Percentiles rank a stretch among this genome's conserved stretches.
Evolutionary conservation across 192 early-diverging fungal species (phyloP).

Genomic region (Coemansia sp.): DNA sequence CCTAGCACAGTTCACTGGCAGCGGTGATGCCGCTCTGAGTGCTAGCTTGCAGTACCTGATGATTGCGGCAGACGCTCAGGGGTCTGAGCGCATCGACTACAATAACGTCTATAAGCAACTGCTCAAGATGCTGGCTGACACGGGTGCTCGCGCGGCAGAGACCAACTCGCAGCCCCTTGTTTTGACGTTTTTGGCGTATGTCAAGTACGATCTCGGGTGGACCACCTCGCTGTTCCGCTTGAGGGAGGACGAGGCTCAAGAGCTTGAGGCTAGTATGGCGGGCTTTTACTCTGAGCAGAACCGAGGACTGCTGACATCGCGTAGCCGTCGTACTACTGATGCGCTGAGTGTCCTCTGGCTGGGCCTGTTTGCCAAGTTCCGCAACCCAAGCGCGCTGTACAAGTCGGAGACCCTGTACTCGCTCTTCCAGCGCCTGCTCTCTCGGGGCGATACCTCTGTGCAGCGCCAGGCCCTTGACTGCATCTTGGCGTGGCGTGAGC

Average conservation of each 20-base stretch:
- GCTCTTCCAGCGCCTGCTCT: slow-evolving; percentile 72
- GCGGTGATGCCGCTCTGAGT: background rate
- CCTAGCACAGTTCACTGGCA: background rate
- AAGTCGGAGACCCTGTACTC: slow-evolving; percentile 24
- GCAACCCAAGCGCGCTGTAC: slow-evolving; percentile 35
- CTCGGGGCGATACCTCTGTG: slow-evolving; percentile 77
- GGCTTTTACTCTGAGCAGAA: slow-evolving; percentile 17
- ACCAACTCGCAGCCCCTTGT: slow-evolving; percentile 65
- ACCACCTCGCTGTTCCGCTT: slow-evolving; percentile 32
- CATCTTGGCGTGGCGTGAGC: slow-evolving; percentile 80
- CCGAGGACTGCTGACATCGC: slow-evolving; percentile 32
- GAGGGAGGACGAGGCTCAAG: slow-evolving; percentile 9
- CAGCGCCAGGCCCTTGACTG: slow-evolving; percentile 86
- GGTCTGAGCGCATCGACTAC: slow-evolving; percentile 65
- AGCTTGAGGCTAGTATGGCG: slow-evolving; percentile 12
- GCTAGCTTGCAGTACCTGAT: slow-evolving; percentile 18
- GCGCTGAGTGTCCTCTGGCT: slow-evolving; percentile 40
- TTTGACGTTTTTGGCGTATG: slow-evolving; percentile 66
- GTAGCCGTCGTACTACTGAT: slow-evolving; percentile 20
- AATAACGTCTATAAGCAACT: slow-evolving; percentile 70
- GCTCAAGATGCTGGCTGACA: slow-evolving; percentile 64
- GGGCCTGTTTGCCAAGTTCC: slow-evolving; percentile 41
- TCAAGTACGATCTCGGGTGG: slow-evolving; percentile 41
- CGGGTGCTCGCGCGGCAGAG: slow-evolving; percentile 65
- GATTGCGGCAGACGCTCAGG: slow-evolving; percentile 21